Evolutionary conservation across 495 filamentous ascomycete species (phyloP).

Genomic region (Astrocystis sublimbata): DNA sequence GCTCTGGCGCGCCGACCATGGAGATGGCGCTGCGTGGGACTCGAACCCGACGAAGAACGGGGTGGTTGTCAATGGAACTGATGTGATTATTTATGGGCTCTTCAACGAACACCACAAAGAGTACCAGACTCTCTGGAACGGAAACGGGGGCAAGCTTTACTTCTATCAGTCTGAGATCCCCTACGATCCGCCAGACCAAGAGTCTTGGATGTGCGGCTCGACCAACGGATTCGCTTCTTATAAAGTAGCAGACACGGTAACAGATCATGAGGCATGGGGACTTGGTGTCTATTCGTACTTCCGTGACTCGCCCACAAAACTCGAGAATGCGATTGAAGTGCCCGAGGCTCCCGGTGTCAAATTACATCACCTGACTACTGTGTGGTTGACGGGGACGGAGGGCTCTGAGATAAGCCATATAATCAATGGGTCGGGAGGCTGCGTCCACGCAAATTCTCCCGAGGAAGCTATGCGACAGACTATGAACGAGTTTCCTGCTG

Average conservation of each 20-base stretch:
- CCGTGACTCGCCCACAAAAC: slow-evolving; percentile 34
- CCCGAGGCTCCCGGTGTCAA: slow-evolving; percentile 27
- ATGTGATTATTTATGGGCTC: slow-evolving; percentile 34
- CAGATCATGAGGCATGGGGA: slow-evolving; percentile 33
- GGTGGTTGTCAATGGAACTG: slow-evolving; percentile 32
- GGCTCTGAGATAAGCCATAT: slow-evolving; percentile 34
- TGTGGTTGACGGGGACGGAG: slow-evolving; percentile 28
- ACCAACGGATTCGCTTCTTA: slow-evolving; percentile 35
- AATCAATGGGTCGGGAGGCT: slow-evolving; percentile 26
- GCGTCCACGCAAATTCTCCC: slow-evolving; percentile 30
- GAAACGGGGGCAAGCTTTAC: slow-evolving; percentile 33
- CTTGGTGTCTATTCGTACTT: slow-evolving; percentile 36
- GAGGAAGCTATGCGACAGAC: slow-evolving; percentile 35
- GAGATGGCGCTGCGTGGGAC: slow-evolving; percentile 30
- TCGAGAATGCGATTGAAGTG: slow-evolving; percentile 35
- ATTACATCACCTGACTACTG: slow-evolving; percentile 31
- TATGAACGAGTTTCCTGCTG: slow-evolving; percentile 22
- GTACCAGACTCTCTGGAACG: slow-evolving; percentile 36
- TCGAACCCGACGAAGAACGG: slow-evolving; percentile 33
- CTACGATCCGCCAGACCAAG: slow-evolving; percentile 33
- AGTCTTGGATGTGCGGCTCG: slow-evolving; percentile 30
- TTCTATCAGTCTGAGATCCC: slow-evolving; percentile 38
- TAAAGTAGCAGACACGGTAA: slow-evolving; percentile 31
- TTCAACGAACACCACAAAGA: slow-evolving; percentile 38
- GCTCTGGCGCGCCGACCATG: slow-evolving; percentile 37